Percentiles rank a stretch among this genome's conserved stretches.
These are phyloP conservation scores for Adansonia madagascariensis DNA, from an alignment of 441 rosid species.

Conservation along the genomic window DNA sequence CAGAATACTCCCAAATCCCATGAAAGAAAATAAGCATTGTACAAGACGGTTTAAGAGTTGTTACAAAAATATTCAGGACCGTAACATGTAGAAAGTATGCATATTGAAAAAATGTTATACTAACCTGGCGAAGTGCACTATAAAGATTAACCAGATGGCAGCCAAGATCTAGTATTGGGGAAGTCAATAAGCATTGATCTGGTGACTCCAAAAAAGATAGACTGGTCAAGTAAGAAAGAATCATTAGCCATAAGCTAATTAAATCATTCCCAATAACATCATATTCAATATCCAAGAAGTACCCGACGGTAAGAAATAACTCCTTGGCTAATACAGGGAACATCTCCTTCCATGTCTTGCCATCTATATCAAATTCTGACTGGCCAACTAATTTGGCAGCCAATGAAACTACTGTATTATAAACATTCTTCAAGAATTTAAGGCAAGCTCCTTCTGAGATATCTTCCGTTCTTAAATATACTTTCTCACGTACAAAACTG, in stretches of 20 bases:
- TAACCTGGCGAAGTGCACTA: slow-evolving; percentile 93
- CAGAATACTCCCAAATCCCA: slow-evolving; percentile 22
- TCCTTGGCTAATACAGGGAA: slow-evolving; percentile 53
- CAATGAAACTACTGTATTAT: slow-evolving; percentile 53
- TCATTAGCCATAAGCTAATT: slow-evolving; percentile 63
- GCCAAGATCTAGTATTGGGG: slow-evolving; percentile 56
- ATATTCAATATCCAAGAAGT: slow-evolving; percentile 77
- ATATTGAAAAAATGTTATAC: slow-evolving; percentile 33
- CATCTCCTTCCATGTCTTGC: slow-evolving; percentile 40
- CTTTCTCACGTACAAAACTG: slow-evolving; percentile 52
- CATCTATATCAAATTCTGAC: slow-evolving; percentile 36
- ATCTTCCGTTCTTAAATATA: slow-evolving; percentile 80
- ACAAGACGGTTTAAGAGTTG: slow-evolving; percentile 8
- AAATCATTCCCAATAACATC: slow-evolving; percentile 75
- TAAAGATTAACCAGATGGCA: slow-evolving; percentile 78
- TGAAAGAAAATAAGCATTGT: neutral
- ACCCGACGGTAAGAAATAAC: slow-evolving; percentile 56
- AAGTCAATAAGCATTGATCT: slow-evolving; percentile 44
- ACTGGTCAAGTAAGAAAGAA: slow-evolving; percentile 62
- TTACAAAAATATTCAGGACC: neutral
- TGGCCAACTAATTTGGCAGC: slow-evolving; percentile 46
- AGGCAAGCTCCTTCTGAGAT: slow-evolving; percentile 78
- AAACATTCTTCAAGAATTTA: slow-evolving; percentile 70
- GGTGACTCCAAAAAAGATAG: slow-evolving; percentile 43
- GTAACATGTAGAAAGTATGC: neutral